phyloP scores from a whole-genome alignment of 129 eudicot species.

The Flaveria robusta region DNA sequence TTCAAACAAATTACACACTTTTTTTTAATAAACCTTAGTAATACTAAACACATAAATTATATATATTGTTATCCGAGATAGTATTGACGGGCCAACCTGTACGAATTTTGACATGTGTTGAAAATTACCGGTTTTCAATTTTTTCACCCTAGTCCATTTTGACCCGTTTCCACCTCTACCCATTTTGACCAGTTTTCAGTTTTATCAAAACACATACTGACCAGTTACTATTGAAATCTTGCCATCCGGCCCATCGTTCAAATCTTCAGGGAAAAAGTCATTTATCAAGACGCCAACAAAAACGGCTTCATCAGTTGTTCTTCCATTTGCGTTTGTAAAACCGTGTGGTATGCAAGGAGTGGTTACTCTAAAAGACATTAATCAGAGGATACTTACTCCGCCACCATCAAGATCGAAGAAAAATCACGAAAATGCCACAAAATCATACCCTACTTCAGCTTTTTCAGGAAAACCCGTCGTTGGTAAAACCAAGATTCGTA shows the following conservation, averaged over 20 bases:
- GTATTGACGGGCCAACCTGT: too few species aligned
- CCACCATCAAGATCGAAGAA: slow-evolving; percentile 58
- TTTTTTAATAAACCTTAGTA: too few species aligned
- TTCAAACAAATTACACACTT: too few species aligned
- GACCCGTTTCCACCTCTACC: too few species aligned
- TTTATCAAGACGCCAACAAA: slow-evolving; percentile 61
- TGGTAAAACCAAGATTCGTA: slow-evolving; percentile 83
- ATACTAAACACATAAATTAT: too few species aligned
- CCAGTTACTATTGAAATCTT: neutral
- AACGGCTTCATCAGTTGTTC: slow-evolving; percentile 69
- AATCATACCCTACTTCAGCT: slow-evolving; percentile 75
- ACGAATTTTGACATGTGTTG: too few species aligned
- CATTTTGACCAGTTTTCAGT: too few species aligned
- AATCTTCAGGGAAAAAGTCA: slow-evolving; percentile 66
- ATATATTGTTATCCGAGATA: too few species aligned
- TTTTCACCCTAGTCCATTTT: too few species aligned
- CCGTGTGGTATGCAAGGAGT: slow-evolving; percentile 79
- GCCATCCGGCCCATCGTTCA: neutral
- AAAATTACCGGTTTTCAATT: too few species aligned
- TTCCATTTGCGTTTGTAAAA: slow-evolving; percentile 81
- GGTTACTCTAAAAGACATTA: slow-evolving; percentile 81
- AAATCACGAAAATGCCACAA: slow-evolving; percentile 40
- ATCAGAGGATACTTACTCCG: slow-evolving; percentile 74
- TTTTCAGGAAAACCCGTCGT: slow-evolving; percentile 93
- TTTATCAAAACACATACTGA: too few species aligned